Evolutionary conservation across 495 filamentous ascomycete species (phyloP).

Genomic region (Tuber microsphaerosporum): DNA sequence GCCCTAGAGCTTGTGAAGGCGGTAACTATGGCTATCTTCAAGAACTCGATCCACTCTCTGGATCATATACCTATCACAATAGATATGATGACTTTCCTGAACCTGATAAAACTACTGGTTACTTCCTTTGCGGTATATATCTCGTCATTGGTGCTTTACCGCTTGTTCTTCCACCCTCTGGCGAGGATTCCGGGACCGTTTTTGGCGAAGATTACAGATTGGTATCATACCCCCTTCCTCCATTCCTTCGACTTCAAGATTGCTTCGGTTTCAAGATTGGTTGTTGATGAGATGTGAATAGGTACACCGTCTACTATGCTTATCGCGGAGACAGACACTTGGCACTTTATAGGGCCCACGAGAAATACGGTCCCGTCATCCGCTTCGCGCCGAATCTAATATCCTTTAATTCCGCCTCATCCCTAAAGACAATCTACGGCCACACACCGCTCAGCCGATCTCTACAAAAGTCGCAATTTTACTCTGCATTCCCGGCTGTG

Average conservation of each 20-base stretch:
- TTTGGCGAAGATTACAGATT: constrained; percentile 41
- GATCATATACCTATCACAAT: background rate
- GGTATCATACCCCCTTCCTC: constrained; percentile 13
- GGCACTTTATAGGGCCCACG: constrained; percentile 36
- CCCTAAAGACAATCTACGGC: constrained; percentile 52
- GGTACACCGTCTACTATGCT: constrained; percentile 39
- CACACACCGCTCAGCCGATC: constrained; percentile 44
- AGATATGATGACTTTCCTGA: background rate
- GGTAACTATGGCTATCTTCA: constrained; percentile 24
- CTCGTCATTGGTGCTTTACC: constrained; percentile 36
- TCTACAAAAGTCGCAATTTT: constrained; percentile 51
- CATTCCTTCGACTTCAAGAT: too few relatives aligned
- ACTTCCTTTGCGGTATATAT: constrained; percentile 27
- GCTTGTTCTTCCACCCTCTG: constrained; percentile 43
- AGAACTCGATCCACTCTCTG: constrained; percentile 21
- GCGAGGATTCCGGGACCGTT: constrained; percentile 43
- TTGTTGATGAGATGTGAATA: background rate
- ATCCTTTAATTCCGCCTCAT: constrained; percentile 48
- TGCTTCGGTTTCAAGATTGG: too few relatives aligned
- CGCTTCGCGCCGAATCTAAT: constrained; percentile 49
- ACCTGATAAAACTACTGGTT: background rate
- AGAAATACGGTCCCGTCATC: constrained; percentile 46
- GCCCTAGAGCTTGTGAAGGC: background rate
- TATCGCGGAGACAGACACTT: constrained; percentile 29
- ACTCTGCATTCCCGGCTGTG: constrained; percentile 51